A percentile compares a stretch with the other conserved stretches of the same genome.
Conservation (phyloP, 441 rosid species). For the Capsella rubella region DNA sequence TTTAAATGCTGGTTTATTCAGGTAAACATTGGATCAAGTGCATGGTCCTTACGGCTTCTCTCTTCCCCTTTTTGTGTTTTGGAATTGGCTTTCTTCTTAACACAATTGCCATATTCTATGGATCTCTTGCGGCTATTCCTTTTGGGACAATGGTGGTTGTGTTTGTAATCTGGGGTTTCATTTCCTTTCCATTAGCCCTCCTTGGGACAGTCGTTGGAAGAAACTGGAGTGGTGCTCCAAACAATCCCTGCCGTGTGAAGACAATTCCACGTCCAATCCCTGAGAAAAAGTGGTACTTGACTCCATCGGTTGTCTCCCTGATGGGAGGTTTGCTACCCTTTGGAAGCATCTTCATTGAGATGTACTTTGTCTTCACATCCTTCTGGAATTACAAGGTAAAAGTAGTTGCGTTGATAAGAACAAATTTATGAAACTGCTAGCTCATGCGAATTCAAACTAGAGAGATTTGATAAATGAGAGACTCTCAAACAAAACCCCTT, state of each 20-base stretch:
- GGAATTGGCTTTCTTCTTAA: slow-evolving; percentile 89
- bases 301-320: slow-evolving; percentile 91
- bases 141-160: slow-evolving; percentile 99
- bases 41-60: slow-evolving; percentile 93
- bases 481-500: background rate
- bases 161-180: slow-evolving; percentile 93
- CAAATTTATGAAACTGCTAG: slow-evolving; percentile 4
- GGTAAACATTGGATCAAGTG: slow-evolving; percentile 97
- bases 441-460: background rate
- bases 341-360: slow-evolving; percentile 98
- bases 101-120: slow-evolving; percentile 93
- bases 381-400: slow-evolving; percentile 99
- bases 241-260: slow-evolving; percentile 97
- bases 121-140: slow-evolving; percentile 96
- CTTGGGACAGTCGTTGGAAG: slow-evolving; percentile 97
- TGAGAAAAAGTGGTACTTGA: slow-evolving; percentile 97
- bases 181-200: slow-evolving; percentile 96
- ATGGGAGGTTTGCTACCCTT: slow-evolving; percentile 97
- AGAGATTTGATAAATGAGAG: slow-evolving; percentile 6
- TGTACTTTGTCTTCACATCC: slow-evolving; percentile 98
- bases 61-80: slow-evolving; percentile 93
- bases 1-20: slow-evolving; percentile 39
- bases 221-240: slow-evolving; percentile 97
- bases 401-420: slow-evolving; percentile 1
- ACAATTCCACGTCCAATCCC: slow-evolving; percentile 98